These are phyloP conservation scores for Bruguiera parviflora DNA, from an alignment of 345 rosid genomes.

Conservation along the genomic window DNA sequence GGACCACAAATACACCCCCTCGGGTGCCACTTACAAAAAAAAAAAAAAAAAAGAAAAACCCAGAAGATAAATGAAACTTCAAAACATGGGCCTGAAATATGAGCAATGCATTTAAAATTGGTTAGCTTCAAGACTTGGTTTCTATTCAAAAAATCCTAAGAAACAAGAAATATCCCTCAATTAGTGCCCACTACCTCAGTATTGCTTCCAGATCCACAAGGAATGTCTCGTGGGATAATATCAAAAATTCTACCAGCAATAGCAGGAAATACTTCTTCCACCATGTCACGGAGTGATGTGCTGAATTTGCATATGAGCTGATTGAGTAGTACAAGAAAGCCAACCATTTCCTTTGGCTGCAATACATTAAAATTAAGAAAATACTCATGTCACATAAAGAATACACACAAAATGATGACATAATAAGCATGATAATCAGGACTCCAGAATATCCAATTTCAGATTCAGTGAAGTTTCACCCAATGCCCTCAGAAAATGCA, in stretches of 20 bases:
- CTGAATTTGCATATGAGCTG: conserved; percentile 93
- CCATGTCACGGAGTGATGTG: conserved; percentile 53
- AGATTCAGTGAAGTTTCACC: neutral
- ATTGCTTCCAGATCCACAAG: conserved; percentile 64
- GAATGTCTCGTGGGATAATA: conserved; percentile 54
- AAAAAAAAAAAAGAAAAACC: no score
- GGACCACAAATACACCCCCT: no score
- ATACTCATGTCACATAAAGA: conserved; percentile 12
- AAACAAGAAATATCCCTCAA: conserved; percentile 7
- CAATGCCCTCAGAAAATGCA: neutral
- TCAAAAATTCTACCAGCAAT: conserved; percentile 71
- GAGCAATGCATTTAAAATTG: no score
- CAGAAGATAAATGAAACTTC: no score
- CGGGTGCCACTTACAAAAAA: no score
- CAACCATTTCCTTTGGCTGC: conserved; percentile 93
- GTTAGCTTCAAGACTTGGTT: neutral
- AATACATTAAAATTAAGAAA: conserved; percentile 27
- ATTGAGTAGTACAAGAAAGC: conserved; percentile 71
- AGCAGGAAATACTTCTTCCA: conserved; percentile 88
- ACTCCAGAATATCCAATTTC: neutral
- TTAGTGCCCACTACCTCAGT: conserved; percentile 60
- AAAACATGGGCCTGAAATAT: no score
- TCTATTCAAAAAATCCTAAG: neutral
- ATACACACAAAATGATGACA: neutral
- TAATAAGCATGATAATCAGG: conserved; percentile 1